Conservation (phyloP, 2,329 filamentous ascomycete species). For the Dactylonectria estremocensis region DNA sequence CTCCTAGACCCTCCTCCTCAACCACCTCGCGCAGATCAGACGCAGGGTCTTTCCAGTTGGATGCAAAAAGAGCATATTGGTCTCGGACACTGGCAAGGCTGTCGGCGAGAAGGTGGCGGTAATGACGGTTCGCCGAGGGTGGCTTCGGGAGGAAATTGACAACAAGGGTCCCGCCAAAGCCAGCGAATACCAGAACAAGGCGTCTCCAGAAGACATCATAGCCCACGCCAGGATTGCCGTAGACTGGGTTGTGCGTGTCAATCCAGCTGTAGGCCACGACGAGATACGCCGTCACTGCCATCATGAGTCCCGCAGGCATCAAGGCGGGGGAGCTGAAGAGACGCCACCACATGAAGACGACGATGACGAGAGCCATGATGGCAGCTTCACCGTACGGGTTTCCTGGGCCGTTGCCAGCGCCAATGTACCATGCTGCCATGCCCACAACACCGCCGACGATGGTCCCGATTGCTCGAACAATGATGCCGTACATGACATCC, state of each 20-base stretch:
- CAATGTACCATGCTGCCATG: slow-evolving; percentile 25
- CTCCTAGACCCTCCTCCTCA: slow-evolving; percentile 21
- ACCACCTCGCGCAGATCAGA: slow-evolving; percentile 20
- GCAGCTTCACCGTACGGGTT: slow-evolving; percentile 37
- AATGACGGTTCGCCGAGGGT: slow-evolving; percentile 28
- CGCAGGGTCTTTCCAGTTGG: slow-evolving; percentile 25
- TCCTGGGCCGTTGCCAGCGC: slow-evolving; percentile 25
- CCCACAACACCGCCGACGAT: slow-evolving; percentile 21
- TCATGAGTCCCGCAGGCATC: slow-evolving; percentile 39
- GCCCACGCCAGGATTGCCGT: slow-evolving; percentile 33
- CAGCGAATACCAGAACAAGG: slow-evolving; percentile 24
- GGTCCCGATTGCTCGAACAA: slow-evolving; percentile 25
- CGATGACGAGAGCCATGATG: slow-evolving; percentile 36
- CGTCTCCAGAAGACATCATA: slow-evolving; percentile 31
- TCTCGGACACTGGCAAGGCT: slow-evolving; percentile 25
- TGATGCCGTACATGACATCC: slow-evolving; percentile 34
- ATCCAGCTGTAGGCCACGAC: slow-evolving; percentile 41
- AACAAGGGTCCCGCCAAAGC: slow-evolving; percentile 20
- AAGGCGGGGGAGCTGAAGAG: slow-evolving; percentile 38
- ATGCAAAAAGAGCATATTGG: slow-evolving; percentile 25
- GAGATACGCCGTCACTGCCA: slow-evolving; percentile 40
- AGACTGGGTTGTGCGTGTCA: slow-evolving; percentile 36
- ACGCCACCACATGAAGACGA: slow-evolving; percentile 42
- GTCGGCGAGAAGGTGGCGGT: slow-evolving; percentile 24
- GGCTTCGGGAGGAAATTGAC: slow-evolving; percentile 30